phyloP scores from a whole-genome alignment of 495 filamentous ascomycete species.

The Margaritispora aquatica region DNA sequence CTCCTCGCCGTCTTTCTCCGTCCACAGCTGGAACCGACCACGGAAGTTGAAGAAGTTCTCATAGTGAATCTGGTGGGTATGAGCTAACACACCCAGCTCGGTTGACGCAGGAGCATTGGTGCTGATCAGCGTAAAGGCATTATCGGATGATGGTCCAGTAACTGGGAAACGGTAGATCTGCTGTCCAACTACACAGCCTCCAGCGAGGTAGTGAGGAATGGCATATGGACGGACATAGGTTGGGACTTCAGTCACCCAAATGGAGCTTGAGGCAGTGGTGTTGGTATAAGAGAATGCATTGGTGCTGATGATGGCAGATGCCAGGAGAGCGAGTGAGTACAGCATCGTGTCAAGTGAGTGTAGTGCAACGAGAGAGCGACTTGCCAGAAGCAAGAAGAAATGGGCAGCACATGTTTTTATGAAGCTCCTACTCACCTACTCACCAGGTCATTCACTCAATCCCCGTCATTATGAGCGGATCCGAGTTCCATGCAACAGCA shows the following conservation, averaged over 20 bases:
- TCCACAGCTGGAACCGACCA: conserved; percentile 40
- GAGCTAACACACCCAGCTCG: conserved; percentile 33
- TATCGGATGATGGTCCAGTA: conserved; percentile 35
- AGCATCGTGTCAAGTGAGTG: neutral
- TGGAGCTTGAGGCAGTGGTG: neutral
- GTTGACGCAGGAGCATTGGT: conserved; percentile 32
- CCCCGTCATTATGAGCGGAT: neutral
- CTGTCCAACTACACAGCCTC: conserved; percentile 5
- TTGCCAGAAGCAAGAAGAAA: neutral
- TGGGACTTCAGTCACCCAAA: conserved; percentile 11
- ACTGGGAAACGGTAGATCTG: conserved; percentile 27
- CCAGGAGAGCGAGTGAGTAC: neutral
- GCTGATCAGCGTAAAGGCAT: conserved; percentile 38
- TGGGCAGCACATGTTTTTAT: neutral
- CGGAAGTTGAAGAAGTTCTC: conserved; percentile 42
- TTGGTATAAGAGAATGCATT: neutral
- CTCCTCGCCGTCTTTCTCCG: conserved; percentile 30
- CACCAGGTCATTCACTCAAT: no score
- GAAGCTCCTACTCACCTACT: no score
- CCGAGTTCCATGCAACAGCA: neutral
- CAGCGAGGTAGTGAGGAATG: conserved; percentile 7
- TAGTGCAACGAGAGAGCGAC: neutral
- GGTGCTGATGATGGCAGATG: neutral
- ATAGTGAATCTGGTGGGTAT: conserved; percentile 36
- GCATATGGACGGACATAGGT: conserved; percentile 12